A percentile compares a stretch with the other conserved stretches of the same genome.
Conservation (phyloP, 1,139 yeast species). For the Sugiyamaella grinbergsii region DNA sequence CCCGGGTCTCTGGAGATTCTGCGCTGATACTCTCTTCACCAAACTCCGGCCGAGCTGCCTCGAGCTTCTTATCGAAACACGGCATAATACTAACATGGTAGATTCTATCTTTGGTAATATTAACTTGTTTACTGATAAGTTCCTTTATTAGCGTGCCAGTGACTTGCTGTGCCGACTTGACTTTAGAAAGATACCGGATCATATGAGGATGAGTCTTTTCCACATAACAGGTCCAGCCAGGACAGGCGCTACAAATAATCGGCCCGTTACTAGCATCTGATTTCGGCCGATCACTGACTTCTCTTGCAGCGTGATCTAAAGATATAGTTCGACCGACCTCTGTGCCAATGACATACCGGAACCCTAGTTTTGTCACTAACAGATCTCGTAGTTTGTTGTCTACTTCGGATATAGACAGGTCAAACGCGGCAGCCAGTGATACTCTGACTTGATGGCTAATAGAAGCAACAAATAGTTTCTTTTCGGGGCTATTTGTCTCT, state of each 20-base stretch:
- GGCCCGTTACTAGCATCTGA: slow-evolving; percentile 43
- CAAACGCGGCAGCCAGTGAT: slow-evolving; percentile 72
- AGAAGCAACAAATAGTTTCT: slow-evolving; percentile 65
- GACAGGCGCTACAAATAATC: slow-evolving; percentile 70
- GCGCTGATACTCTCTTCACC: slow-evolving; percentile 27
- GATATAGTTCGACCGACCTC: slow-evolving; percentile 78
- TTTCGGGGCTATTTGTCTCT: slow-evolving; percentile 22
- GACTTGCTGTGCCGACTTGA: slow-evolving; percentile 91
- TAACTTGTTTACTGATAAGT: slow-evolving; percentile 47
- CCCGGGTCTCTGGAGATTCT: slow-evolving; percentile 44
- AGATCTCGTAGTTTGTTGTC: slow-evolving; percentile 64
- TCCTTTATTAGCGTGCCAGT: slow-evolving; percentile 77
- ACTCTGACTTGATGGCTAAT: slow-evolving; percentile 86
- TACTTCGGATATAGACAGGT: slow-evolving; percentile 53
- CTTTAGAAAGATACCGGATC: slow-evolving; percentile 56
- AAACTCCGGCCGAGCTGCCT: slow-evolving; percentile 83
- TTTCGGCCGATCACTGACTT: slow-evolving; percentile 47
- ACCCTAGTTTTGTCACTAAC: slow-evolving; percentile 64
- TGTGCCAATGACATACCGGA: slow-evolving; percentile 77
- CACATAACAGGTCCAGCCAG: slow-evolving; percentile 96
- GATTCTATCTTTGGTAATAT: slow-evolving; percentile 45
- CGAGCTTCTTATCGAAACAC: slow-evolving; percentile 93
- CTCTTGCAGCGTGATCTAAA: slow-evolving; percentile 59
- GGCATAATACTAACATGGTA: slow-evolving; percentile 94
- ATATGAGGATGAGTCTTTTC: slow-evolving; percentile 93